Evolutionary conservation across 371 early-diverging fungal genomes (phyloP).

Genomic region (Actinomucor elegans): DNA sequence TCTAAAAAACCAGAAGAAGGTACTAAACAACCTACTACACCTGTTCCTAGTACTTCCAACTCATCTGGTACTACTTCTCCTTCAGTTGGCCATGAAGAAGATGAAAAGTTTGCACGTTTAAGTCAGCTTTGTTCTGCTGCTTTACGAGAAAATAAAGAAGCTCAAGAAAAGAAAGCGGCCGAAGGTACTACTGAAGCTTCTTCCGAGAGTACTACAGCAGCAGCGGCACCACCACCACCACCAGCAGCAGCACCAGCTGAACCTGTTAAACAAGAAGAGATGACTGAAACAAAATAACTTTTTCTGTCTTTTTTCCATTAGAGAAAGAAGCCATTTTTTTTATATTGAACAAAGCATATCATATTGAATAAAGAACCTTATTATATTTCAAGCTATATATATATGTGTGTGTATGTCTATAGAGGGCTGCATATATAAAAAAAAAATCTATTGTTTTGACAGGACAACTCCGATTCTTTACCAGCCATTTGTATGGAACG

Average conservation of each 20-base stretch:
- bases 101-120: constrained; percentile 36
- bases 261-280: no score
- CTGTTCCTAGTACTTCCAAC: constrained; percentile 39
- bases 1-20: constrained; percentile 1
- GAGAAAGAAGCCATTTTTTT: no score
- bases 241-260: no score
- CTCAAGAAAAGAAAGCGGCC: neutral
- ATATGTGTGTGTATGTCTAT: no score
- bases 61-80: constrained; percentile 42
- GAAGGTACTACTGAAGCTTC: neutral
- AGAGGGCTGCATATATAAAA: constrained; percentile 10
- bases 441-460: constrained; percentile 6
- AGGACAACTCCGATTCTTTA: constrained; percentile 24
- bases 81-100: constrained; percentile 28
- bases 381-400: no score
- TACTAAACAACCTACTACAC: constrained; percentile 31
- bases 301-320: no score
- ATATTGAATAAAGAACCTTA: no score
- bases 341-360: no score
- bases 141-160: constrained; percentile 27
- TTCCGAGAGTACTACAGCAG: no score
- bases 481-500: constrained; percentile 31
- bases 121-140: constrained; percentile 47
- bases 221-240: no score
- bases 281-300: no score